Conservation (phyloP, 768 basidiomycete genomes). For the Tephrocybe sp. region DNA sequence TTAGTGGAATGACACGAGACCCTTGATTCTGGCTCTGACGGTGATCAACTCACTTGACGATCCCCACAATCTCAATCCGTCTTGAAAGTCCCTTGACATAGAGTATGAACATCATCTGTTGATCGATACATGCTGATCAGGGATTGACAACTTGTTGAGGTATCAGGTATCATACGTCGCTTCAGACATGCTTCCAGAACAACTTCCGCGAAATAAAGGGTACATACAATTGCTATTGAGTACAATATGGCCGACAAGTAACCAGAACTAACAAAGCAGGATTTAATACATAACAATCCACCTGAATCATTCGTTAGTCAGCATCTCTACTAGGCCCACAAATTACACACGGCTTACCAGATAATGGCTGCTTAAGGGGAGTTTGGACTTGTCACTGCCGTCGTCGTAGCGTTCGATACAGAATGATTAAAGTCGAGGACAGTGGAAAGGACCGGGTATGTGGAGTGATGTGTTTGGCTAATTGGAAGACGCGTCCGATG, state of each 20-base stretch:
- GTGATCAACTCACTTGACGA: not conserved
- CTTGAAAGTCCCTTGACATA: too few species aligned
- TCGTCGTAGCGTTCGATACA: not conserved
- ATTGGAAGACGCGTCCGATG: not conserved
- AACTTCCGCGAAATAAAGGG: not conserved
- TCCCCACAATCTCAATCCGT: too few species aligned
- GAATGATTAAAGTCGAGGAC: conserved; percentile 17
- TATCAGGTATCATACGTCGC: too few species aligned
- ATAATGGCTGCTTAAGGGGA: too few species aligned
- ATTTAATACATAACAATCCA: not conserved
- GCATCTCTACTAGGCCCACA: not conserved
- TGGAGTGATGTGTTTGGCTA: not conserved
- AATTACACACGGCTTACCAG: too few species aligned
- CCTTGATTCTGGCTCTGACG: too few species aligned
- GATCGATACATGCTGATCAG: too few species aligned
- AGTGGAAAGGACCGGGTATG: conserved; percentile 19
- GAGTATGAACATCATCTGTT: too few species aligned
- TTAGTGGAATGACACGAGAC: too few species aligned
- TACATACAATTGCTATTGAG: not conserved
- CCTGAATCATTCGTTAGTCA: not conserved
- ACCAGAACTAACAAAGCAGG: not conserved
- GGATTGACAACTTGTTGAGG: too few species aligned
- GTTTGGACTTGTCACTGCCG: not conserved
- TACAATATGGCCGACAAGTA: not conserved
- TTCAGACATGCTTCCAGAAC: too few species aligned